Evolutionary conservation across 2,329 filamentous ascomycete species (phyloP).

Genomic region (Phaeosphaeriaceae sp.): DNA sequence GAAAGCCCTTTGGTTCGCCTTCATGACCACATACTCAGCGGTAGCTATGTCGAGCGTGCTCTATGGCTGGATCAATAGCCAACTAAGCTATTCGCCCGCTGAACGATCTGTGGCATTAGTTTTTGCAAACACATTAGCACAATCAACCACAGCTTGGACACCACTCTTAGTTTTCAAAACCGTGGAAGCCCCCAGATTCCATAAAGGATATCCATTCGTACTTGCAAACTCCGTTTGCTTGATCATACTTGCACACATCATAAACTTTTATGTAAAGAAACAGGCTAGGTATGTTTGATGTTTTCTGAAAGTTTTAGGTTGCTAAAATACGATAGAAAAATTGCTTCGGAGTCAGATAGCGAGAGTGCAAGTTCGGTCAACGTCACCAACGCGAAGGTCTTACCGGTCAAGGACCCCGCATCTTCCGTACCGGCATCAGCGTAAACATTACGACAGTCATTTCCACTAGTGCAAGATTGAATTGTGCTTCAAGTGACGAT

Average conservation of each 20-base stretch:
- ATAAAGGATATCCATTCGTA: conserved; percentile 53
- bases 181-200: conserved; percentile 52
- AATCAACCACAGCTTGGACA: conserved; percentile 64
- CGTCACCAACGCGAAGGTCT: not conserved
- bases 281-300: conserved; percentile 8
- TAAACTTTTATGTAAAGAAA: conserved; percentile 19
- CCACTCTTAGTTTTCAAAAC: conserved; percentile 60
- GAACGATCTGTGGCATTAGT: conserved; percentile 60
- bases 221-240: conserved; percentile 48
- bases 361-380: conserved; percentile 15
- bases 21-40: conserved; percentile 57
- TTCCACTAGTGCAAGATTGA: too few relatives aligned
- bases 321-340: conserved; percentile 3
- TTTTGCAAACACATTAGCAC: conserved; percentile 60
- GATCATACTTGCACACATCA: conserved; percentile 35
- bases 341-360: conserved; percentile 1
- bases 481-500: too few relatives aligned
- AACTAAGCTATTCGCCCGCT: conserved; percentile 54
- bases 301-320: not conserved
- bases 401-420: conserved; percentile 3
- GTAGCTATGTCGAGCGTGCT: conserved; percentile 62
- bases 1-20: conserved; percentile 61
- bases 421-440: conserved; percentile 2
- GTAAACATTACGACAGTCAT: too few relatives aligned
- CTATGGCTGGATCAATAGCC: conserved; percentile 63